Base-by-base conservation (phyloP, 148 eudicot species). In the Pharnaceum exiguum region DNA sequence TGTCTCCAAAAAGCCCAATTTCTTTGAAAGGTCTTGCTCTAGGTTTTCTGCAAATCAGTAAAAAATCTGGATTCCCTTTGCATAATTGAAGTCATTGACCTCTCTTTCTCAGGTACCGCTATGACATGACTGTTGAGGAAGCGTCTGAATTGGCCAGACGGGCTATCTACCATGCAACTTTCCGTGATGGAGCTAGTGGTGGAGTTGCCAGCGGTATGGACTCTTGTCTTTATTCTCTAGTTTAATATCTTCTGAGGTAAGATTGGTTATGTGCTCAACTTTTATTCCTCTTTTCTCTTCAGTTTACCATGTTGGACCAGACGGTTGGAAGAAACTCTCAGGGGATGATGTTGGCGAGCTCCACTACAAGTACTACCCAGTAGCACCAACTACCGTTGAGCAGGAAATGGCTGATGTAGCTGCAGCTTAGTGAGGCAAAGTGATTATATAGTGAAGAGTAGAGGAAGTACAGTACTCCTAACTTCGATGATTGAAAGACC, bases 161-260 rank as follows among this genome's bases (percentile, higher is more conserved):
- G 57, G 66, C 96, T 16, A 93, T 93, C 36, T 93, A 93, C 75
- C 95, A 81, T 55, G 96, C 96, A 3, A 93, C 99, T 5, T 89
- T 85, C 80, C 84, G 99, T 70, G 96, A 93, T 71, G 99, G 91
- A 45, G 96, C 99, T 57, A 93, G 99, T 86, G 96, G 96, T 69
- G 96, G 96, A 46, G 96, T 86, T 57, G 91, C 82, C 35, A 93
- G 95, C 53, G 99, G 99, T 93, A 86, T 27, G 65, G 33, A 8
- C 55, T 50, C 75, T 56, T 26, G 28, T 11, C 26, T 9, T 7
- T 5, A 7, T 25, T 17, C 18, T 18, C 57, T 5, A 53, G 19
- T 13, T 18, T 5, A n/a, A 22, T 6, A 31, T 38, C 4, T 4
- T 7, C 3, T 8, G 15, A 44, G 53, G 12, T 5, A 18, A 11